Percentiles rank a stretch among this genome's conserved stretches.
phyloP scores from a whole-genome alignment of 306 rosid genomes.

The Aeschynomene evenia region DNA sequence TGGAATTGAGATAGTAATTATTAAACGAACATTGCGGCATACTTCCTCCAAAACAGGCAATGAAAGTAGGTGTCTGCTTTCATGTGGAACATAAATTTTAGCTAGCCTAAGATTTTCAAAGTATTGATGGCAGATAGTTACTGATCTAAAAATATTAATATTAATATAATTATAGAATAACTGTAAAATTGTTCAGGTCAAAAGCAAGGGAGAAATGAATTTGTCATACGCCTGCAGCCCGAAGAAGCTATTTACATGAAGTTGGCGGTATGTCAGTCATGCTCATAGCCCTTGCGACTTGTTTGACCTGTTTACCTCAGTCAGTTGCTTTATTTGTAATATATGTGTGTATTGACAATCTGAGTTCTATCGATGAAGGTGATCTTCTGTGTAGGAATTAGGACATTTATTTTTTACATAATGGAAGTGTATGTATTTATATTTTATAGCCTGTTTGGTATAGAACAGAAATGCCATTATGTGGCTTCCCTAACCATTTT shows the following conservation, averaged over 20 bases:
- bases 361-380: background rate
- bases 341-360: background rate
- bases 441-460: background rate
- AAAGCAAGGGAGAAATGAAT: conserved; percentile 91
- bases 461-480: background rate
- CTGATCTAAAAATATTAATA: background rate
- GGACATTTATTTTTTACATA: conserved; percentile 16
- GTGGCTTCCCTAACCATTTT: too few species aligned
- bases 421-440: background rate
- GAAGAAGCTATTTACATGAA: conserved; percentile 91
- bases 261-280: conserved; percentile 57
- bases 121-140: conserved; percentile 13
- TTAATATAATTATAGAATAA: conserved; percentile 4
- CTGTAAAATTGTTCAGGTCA: conserved; percentile 57
- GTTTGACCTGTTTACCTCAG: conserved; percentile 27
- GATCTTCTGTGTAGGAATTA: background rate
- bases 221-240: conserved; percentile 84
- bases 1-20: too few species aligned
- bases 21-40: too few species aligned
- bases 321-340: background rate
- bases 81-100: background rate
- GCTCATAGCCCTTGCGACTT: conserved; percentile 21
- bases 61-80: background rate
- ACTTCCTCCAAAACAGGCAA: too few species aligned
- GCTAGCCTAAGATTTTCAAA: conserved; percentile 2